These are phyloP conservation scores for Helicostylum pulchrum DNA, from an alignment of 192 early-diverging fungal genomes.

Conservation along the genomic window DNA sequence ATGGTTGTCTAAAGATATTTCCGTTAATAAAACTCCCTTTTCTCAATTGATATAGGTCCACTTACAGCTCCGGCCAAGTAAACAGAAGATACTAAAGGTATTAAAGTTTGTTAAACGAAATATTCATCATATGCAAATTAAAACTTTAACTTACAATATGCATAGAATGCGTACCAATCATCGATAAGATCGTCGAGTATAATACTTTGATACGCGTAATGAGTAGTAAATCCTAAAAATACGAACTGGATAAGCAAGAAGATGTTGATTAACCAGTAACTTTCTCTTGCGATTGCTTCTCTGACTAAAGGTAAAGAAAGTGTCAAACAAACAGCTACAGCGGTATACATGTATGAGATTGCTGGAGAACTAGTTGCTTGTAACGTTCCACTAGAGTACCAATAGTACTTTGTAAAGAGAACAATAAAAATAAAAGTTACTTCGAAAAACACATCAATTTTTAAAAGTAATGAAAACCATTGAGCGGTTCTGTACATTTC, in stretches of 20 bases:
- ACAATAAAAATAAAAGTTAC: not conserved
- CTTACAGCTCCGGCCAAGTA: slow-evolving; percentile 3
- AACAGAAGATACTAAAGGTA: not conserved
- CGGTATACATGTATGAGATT: not conserved
- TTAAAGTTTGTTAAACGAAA: not conserved
- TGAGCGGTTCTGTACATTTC: slow-evolving; percentile 15
- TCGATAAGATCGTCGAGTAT: not conserved
- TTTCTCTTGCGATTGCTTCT: not conserved
- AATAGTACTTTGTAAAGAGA: no score
- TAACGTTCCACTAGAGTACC: no score
- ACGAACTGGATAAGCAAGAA: not conserved
- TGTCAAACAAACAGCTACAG: not conserved
- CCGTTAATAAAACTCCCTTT: no score
- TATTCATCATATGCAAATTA: not conserved
- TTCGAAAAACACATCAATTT: slow-evolving; percentile 24
- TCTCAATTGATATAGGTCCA: not conserved
- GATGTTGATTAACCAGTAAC: not conserved
- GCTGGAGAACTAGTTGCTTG: not conserved
- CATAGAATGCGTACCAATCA: not conserved
- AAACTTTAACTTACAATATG: slow-evolving; percentile 7
- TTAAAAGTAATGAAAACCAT: slow-evolving; percentile 15
- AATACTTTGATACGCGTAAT: not conserved
- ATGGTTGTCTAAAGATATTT: not conserved
- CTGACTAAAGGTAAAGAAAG: not conserved
- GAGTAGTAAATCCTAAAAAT: not conserved